Evolutionary conservation across 306 rosid species (phyloP).

Genomic region (Trichosanthes cucumerina): DNA sequence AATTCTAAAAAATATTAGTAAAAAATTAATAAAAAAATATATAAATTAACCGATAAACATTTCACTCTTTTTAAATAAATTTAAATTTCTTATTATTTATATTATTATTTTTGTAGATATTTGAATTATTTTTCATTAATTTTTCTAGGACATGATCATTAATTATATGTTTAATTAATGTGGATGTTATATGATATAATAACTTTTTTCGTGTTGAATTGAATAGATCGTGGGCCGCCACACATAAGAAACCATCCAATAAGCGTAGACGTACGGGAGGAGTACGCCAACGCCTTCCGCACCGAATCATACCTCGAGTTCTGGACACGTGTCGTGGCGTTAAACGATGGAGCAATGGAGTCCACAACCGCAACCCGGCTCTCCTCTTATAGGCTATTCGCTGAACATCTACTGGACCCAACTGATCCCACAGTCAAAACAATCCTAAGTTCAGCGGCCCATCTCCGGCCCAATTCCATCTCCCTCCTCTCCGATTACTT

Average conservation of each 20-base stretch:
- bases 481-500: constrained; percentile 47
- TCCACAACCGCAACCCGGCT: constrained; percentile 52
- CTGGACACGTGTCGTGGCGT: constrained; percentile 55
- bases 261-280: constrained; percentile 45
- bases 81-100: too few species aligned
- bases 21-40: too few species aligned
- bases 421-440: constrained; percentile 30
- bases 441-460: constrained; percentile 28
- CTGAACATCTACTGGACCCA: constrained; percentile 62
- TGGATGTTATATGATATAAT: too few species aligned
- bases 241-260: constrained; percentile 11
- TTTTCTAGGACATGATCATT: too few species aligned
- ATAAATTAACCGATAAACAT: too few species aligned
- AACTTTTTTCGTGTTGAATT: background rate
- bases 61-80: too few species aligned
- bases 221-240: constrained; percentile 7
- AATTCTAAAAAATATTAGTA: too few species aligned
- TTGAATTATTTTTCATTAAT: too few species aligned
- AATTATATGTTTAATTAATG: too few species aligned
- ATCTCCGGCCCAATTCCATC: constrained; percentile 8
- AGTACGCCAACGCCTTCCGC: constrained; percentile 72
- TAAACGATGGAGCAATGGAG: constrained; percentile 22
- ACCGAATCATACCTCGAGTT: constrained; percentile 69
- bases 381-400: constrained; percentile 66
- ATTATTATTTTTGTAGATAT: too few species aligned